Evolutionary conservation across 179 eudicot genomes (phyloP), one percentile per base, ranked within the genome.

Genomic region (Carnegiea gigantea): DNA sequence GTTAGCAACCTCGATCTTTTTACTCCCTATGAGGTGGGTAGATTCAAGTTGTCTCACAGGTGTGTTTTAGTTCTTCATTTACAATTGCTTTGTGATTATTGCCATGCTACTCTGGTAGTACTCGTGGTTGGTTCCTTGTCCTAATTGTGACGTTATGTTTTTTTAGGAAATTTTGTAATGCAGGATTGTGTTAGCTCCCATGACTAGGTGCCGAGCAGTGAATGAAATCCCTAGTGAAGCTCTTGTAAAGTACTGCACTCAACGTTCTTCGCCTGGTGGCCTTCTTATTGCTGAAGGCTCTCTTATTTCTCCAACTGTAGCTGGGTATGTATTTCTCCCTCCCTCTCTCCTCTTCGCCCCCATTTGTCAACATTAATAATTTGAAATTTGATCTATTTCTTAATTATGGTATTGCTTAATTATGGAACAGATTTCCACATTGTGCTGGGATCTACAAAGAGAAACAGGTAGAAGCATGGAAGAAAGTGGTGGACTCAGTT

Each of bases 401-500:
- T n/a, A n/a, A n/a, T n/a, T n/a, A n/a, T n/a, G 44, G 44, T 40
- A 7, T 40, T 40, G 44, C 44, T 40, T 40, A 40, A 40, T 40
- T 40, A 40, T 40, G 44, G 8, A 40, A 5, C 44, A 7, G 44
- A 40, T 40, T 74, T 74, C 93, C 99, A 9, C 93, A 91, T 84
- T 89, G 91, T 71, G 95, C 97, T 9, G 98, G 97, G n/a, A 95
- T 93, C 4, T 93, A 86, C 84, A 93, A 85, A 53, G 86, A 87
- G 28, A 91, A 91, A 77, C 98, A 95, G 86, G 93, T 90, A 20
- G 92, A 92, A 79, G 95, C 88, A 13, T 95, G 99, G 99, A 94
- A 87, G 87, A 88, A 87, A 75, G 88, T 93, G 21, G 97, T 91
- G 17, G 92, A 94, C 46, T 88, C 97, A 0, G 97, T 94, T 54